Conservation (phyloP, 306 rosid genomes). For the Hylodesmum podocarpum region DNA sequence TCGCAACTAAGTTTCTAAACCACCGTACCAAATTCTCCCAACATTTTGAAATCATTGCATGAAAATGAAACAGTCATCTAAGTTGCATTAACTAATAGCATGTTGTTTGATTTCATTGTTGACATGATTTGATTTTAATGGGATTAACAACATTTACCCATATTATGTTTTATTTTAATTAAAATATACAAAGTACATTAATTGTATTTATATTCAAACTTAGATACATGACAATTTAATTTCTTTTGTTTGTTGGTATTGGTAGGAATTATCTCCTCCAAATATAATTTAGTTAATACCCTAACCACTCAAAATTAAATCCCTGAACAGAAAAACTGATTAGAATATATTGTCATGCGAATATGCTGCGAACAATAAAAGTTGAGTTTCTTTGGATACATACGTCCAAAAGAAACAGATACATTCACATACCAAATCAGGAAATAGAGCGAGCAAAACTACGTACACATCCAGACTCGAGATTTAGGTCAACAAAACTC, state of each 20-base stretch:
- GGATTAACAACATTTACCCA: background rate
- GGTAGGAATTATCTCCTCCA: no score
- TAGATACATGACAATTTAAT: background rate
- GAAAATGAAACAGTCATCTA: background rate
- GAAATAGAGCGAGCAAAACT: background rate
- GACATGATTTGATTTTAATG: background rate
- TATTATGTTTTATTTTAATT: background rate
- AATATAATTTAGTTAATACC: no score
- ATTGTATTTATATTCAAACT: background rate
- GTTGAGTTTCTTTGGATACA: background rate
- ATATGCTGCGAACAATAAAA: background rate
- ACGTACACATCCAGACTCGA: background rate
- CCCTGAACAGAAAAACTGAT: no score
- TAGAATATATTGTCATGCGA: background rate
- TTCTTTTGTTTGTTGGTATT: no score
- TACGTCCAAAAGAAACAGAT: background rate
- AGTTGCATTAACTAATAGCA: background rate
- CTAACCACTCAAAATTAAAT: no score
- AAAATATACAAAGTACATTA: background rate
- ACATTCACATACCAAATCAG: background rate
- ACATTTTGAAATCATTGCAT: conserved; percentile 25
- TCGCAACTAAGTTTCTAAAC: conserved; percentile 44
- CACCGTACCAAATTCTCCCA: conserved; percentile 49
- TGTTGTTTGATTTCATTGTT: no score
- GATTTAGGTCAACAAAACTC: conserved; percentile 40